Evolutionary conservation across 345 rosid genomes (phyloP), one percentile per base, ranked within the genome.

Genomic region (Aethionema arabicum): DNA sequence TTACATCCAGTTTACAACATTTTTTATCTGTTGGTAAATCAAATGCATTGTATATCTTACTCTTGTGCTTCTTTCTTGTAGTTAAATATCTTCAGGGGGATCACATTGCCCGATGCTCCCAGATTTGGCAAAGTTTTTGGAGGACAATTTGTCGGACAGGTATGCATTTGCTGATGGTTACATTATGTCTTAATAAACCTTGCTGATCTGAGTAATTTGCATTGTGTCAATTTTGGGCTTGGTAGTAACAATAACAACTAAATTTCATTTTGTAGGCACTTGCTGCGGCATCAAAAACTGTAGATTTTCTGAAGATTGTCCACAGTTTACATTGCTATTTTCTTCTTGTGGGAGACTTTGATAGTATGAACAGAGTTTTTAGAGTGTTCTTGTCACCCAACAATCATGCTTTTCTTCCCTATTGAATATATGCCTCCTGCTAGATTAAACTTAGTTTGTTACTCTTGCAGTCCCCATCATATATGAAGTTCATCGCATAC

Each of bases 271-370:
- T 76, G 70, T 86, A 91, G 98, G 98, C 96, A 55, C 78, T 90
- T 63, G 98, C 98, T 70, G 96, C 97, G 12, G 97, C 97, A 31
- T 90, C 88, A 57, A 93, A 93, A 82, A 93, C 97, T 63, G 92
- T 90, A 69, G 99, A 93, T 69, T 84, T 84, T 73, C 86, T 84
- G 43, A 93, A 93, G 77, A 62, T 79, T 73, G 92, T 87, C 55
- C 99, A 93, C 68, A 87, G 97, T 75, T 74, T 93, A 71, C 99
- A 93, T 69, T 79, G 81, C 60, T 90, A 84, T 77, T 93, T 93
- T 73, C 91, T 93, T 67, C 91, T 83, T 35, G 88, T 82, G 59
- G 99, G 99, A 57, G 99, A 93, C 77, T 46, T 84, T 49, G 72
- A 85, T 72, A 74, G 99, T 93, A 78, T 74, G 97, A 65, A 56